Base-by-base conservation (phyloP, 2,329 filamentous ascomycete species). In the Epichloe bromicola region DNA sequence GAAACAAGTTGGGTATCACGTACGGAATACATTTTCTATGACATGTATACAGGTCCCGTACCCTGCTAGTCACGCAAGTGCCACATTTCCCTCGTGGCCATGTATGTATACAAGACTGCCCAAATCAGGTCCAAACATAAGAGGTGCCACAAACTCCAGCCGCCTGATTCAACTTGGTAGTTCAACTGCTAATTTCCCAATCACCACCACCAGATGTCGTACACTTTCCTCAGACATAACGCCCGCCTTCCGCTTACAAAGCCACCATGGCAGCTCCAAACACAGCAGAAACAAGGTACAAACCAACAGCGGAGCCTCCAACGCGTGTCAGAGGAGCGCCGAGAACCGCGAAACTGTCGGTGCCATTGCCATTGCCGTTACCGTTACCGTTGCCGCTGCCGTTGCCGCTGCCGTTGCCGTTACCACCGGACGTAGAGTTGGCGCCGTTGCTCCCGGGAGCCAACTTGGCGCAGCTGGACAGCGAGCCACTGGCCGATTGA, bases 401-500 rank as follows among this genome's bases (percentile, higher is more conserved):
- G 3, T 8, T 23, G 12, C 39, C 30, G 4, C 34, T 44, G 26
- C 45, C 40, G 19, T 30, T 43, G 19, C 40, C 36, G 26, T 30
- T 30, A 8, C 26, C 26, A 30, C 46, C 39, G 3, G 30, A 40
- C 19, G 41, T 19, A 23, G 26, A 46, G 8, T 17, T n/a, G 4
- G 45, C 26, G 5, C 51, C 44, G 45, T 43, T 44, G 20, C 65
- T 84, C 53, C 85, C 86, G 56, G 80, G 74, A 36, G 71, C 68
- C 52, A 93, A 70, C 51, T 83, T 72, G 46, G 67, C 60, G 49
- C 69, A 64, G 75, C 87, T 91, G 51, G 65, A 67, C 30, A 70
- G 68, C 14, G 75, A 68, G 36, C 71, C 70, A 45, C 68, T 60
- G 46, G 73, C 64, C 53, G 72, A 65, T 66, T 76, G 75, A 50